Evolutionary conservation across 192 early-diverging fungal species (phyloP).

Genomic region (Entomortierella chlamydospora): DNA sequence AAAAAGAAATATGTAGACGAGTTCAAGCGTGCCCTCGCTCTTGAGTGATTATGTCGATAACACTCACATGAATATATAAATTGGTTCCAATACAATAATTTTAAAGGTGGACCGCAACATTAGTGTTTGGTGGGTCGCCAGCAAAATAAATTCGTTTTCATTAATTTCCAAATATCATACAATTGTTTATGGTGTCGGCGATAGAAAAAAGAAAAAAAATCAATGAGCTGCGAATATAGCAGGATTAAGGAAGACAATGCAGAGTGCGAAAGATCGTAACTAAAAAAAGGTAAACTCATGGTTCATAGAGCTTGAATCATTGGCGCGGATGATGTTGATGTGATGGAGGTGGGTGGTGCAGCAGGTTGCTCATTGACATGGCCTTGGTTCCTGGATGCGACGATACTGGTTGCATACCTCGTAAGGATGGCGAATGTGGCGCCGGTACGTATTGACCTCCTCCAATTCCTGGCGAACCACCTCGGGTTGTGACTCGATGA

Average conservation of each 20-base stretch:
- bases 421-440: neutral
- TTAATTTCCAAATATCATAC: no score
- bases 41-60: neutral
- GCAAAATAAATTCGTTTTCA: no score
- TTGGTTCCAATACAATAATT: no score
- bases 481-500: neutral
- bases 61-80: no score
- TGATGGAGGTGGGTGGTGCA: conserved; percentile 9
- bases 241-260: neutral
- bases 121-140: no score
- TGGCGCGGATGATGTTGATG: conserved; percentile 5
- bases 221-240: no score
- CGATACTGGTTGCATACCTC: neutral
- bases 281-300: neutral
- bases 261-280: neutral
- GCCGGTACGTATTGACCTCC: neutral
- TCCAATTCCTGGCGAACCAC: neutral
- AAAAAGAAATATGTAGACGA: conserved; percentile 57
- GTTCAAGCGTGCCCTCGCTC: conserved; percentile 59
- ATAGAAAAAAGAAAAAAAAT: no score
- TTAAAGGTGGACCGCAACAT: no score
- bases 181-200: no score
- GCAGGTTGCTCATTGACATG: conserved; percentile 23
- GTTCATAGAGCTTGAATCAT: neutral
- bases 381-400: neutral